Evolutionary conservation across 495 filamentous ascomycete species (phyloP).

Genomic region (Pyrenula aspistea): DNA sequence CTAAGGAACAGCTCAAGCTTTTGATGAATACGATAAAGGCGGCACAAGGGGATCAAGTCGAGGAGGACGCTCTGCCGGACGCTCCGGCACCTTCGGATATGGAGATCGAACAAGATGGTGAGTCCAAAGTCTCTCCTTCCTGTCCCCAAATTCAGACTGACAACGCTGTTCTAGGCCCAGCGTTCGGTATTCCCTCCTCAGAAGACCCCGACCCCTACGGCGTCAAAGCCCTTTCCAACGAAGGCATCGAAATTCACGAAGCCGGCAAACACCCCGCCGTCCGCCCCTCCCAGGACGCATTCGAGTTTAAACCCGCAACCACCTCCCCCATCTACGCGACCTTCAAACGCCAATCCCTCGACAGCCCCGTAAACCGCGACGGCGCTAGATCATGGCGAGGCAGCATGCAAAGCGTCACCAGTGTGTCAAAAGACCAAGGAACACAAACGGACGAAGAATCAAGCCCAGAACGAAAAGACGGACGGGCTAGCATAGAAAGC

Average conservation of each 20-base stretch:
- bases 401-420: constrained; percentile 48
- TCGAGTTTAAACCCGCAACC: constrained; percentile 68
- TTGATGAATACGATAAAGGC: constrained; percentile 73
- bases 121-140: constrained; percentile 1
- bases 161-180: constrained; percentile 2
- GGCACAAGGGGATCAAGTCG: constrained; percentile 67
- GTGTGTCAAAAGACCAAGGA: constrained; percentile 42
- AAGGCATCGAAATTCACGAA: constrained; percentile 77
- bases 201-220: constrained; percentile 80
- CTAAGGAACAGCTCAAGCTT: constrained; percentile 46
- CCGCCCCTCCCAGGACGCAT: constrained; percentile 58
- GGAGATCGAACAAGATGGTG: constrained; percentile 34
- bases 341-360: constrained; percentile 57
- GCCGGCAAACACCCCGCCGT: constrained; percentile 50
- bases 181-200: constrained; percentile 65
- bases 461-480: constrained; percentile 16
- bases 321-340: constrained; percentile 62
- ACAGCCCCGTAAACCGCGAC: constrained; percentile 33
- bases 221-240: constrained; percentile 70
- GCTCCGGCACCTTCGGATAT: constrained; percentile 58
- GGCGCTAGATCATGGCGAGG: constrained; percentile 49
- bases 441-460: constrained; percentile 49
- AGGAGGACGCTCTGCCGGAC: constrained; percentile 36
- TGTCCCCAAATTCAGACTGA: constrained; percentile 2
- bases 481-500: background rate